Evolutionary conservation across 768 basidiomycete genomes (phyloP).

Genomic region (Asterophora lycoperdoides): DNA sequence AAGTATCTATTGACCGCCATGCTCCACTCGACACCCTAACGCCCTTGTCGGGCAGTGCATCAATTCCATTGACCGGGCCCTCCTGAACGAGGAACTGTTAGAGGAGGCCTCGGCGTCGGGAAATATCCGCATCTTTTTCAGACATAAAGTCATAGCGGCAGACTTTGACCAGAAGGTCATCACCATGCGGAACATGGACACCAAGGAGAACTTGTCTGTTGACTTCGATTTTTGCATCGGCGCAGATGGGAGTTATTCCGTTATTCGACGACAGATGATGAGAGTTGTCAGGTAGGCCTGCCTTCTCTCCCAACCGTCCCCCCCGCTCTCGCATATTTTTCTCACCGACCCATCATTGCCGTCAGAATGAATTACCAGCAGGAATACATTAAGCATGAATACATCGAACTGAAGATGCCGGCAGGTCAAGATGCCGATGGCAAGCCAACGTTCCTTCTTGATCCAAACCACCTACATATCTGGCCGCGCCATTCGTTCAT

Average conservation of each 20-base stretch:
- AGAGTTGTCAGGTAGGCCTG: constrained; percentile 74
- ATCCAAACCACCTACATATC: constrained; percentile 95
- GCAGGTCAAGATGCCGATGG: constrained; percentile 61
- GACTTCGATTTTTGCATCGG: constrained; percentile 82
- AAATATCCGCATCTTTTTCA: constrained; percentile 70
- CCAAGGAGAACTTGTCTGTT: constrained; percentile 39
- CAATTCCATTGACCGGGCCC: constrained; percentile 86
- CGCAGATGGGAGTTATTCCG: constrained; percentile 91
- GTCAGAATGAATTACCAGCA: constrained; percentile 92
- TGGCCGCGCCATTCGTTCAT: constrained; percentile 99
- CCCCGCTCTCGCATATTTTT: constrained; percentile 21
- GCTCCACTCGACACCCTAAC: constrained; percentile 16
- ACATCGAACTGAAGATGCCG: constrained; percentile 95
- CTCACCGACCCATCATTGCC: constrained; percentile 21
- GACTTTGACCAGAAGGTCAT: constrained; percentile 70
- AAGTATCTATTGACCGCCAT: constrained; percentile 17
- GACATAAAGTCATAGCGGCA: constrained; percentile 71
- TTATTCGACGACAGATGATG: constrained; percentile 94
- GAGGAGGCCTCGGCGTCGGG: constrained; percentile 61
- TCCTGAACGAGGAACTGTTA: constrained; percentile 84
- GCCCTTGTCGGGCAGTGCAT: constrained; percentile 61
- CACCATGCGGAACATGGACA: constrained; percentile 43
- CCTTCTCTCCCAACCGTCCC: constrained; percentile 23
- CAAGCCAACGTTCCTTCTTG: constrained; percentile 72
- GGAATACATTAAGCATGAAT: constrained; percentile 93